phyloP scores from a whole-genome alignment of 2,329 filamentous ascomycete species.

The Alternaria atra region DNA sequence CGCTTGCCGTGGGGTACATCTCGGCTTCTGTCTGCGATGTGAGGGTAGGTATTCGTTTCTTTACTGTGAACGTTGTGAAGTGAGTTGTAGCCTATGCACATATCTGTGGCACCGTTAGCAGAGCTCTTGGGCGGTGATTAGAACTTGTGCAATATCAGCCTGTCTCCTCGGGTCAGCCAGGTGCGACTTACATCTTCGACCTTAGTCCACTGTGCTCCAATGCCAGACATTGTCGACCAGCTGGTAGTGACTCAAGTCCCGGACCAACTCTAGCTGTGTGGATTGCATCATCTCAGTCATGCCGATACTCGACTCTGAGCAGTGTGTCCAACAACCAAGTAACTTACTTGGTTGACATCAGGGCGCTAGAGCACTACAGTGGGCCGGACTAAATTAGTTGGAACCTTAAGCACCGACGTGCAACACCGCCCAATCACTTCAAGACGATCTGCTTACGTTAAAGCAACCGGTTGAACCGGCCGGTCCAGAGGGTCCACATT shows the following conservation, averaged over 20 bases:
- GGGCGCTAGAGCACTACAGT: too few relatives aligned
- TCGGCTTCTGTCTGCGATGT: slow-evolving; percentile 41
- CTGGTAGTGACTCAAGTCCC: slow-evolving; percentile 62
- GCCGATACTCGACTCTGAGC: slow-evolving; percentile 45
- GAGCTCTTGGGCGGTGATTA: neutral
- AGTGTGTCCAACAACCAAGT: too few relatives aligned
- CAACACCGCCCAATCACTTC: too few relatives aligned
- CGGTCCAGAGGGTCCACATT: too few relatives aligned
- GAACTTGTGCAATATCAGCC: rapidly evolving
- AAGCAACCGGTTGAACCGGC: too few relatives aligned
- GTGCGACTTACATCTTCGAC: slow-evolving; percentile 64
- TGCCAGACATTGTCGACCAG: slow-evolving; percentile 77
- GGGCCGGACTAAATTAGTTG: too few relatives aligned
- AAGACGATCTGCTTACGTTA: too few relatives aligned
- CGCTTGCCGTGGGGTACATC: slow-evolving; percentile 61
- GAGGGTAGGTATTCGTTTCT: slow-evolving; percentile 29
- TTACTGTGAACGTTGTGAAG: slow-evolving; percentile 57
- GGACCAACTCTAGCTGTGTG: slow-evolving; percentile 46
- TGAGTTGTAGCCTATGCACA: slow-evolving; percentile 77
- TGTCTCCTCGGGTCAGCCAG: neutral
- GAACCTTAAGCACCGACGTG: too few relatives aligned
- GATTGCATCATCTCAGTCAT: slow-evolving; percentile 49
- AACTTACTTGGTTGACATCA: too few relatives aligned
- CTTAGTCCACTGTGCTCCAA: slow-evolving; percentile 77
- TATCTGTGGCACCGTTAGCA: slow-evolving; percentile 55